Percentiles rank a stretch among this genome's conserved stretches.
These are phyloP conservation scores for Tetracladium setigerum DNA, from an alignment of 495 filamentous ascomycete species.

Conservation along the genomic window DNA sequence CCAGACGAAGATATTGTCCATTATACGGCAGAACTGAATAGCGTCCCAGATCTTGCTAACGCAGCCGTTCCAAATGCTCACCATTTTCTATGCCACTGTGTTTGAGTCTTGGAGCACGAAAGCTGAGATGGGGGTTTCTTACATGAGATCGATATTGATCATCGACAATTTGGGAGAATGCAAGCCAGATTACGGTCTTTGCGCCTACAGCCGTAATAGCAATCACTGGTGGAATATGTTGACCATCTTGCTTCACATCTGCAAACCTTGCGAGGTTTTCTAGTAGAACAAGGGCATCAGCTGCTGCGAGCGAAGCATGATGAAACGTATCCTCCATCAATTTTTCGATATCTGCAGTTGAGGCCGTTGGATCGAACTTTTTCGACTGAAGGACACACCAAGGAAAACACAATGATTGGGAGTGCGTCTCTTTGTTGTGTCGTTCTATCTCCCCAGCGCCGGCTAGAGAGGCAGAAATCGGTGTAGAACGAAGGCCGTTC, in stretches of 20 bases:
- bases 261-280: slow-evolving; percentile 15
- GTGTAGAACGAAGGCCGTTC: slow-evolving; percentile 2
- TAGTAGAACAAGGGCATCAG: slow-evolving; percentile 5
- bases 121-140: background rate
- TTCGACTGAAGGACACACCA: background rate
- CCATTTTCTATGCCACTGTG: slow-evolving; percentile 1
- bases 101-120: too few species aligned
- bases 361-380: background rate
- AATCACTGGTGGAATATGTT: slow-evolving; percentile 15
- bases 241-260: slow-evolving; percentile 1
- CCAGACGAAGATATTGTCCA: slow-evolving; percentile 16
- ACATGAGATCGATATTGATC: slow-evolving; percentile 9
- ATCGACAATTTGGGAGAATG: slow-evolving; percentile 8
- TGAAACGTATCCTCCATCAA: background rate
- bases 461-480: background rate
- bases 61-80: slow-evolving; percentile 6
- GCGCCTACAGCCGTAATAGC: slow-evolving; percentile 8
- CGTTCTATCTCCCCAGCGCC: background rate
- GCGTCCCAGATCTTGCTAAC: slow-evolving; percentile 14
- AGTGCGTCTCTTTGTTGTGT: background rate
- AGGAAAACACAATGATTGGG: slow-evolving; percentile 6
- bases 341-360: background rate
- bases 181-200: slow-evolving; percentile 10
- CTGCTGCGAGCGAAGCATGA: slow-evolving; percentile 6
- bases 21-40: slow-evolving; percentile 14